These are phyloP conservation scores for Coemansia umbellata DNA, from an alignment of 192 early-diverging fungal species.

Conservation along the genomic window DNA sequence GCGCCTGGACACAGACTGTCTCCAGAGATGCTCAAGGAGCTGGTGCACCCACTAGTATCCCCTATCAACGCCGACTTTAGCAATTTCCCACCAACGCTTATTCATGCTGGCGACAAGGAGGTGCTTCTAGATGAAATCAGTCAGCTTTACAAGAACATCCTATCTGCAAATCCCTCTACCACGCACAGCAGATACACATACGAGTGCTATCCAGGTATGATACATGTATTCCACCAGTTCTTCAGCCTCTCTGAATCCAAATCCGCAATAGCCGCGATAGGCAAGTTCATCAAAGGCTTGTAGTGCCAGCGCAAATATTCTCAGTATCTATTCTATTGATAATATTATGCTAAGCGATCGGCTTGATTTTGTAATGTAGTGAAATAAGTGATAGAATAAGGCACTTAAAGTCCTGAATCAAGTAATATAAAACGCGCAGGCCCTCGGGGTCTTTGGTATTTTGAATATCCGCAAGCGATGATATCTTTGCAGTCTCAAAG, in stretches of 20 bases:
- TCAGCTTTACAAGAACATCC: constrained; percentile 31
- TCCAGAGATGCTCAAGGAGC: constrained; percentile 15
- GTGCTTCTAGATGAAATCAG: constrained; percentile 31
- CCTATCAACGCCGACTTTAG: constrained; percentile 36
- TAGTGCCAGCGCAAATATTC: not conserved
- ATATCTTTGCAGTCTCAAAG: constrained; percentile 83
- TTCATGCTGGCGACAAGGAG: constrained; percentile 43
- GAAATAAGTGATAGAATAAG: constrained; percentile 93
- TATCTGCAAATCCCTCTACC: constrained; percentile 14
- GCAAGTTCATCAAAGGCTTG: constrained; percentile 25
- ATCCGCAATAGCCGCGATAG: constrained; percentile 19
- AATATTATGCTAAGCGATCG: not conserved
- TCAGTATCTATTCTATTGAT: not conserved
- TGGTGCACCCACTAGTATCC: constrained; percentile 41
- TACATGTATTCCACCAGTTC: constrained; percentile 47
- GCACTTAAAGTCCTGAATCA: constrained; percentile 98
- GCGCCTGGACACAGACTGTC: constrained; percentile 29
- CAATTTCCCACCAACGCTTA: constrained; percentile 34
- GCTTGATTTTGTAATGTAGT: constrained; percentile 85
- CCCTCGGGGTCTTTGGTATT: constrained; percentile 91
- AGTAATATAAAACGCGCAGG: constrained; percentile 89
- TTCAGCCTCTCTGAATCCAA: constrained; percentile 12
- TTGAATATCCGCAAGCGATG: constrained; percentile 87
- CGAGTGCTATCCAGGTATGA: constrained; percentile 42
- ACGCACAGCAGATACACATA: constrained; percentile 10